A percentile compares a stretch with the other conserved stretches of the same genome.
Evolutionary conservation across 1,284 basidiomycete genomes (phyloP).

Genomic region (Anthracocystis walkeri): DNA sequence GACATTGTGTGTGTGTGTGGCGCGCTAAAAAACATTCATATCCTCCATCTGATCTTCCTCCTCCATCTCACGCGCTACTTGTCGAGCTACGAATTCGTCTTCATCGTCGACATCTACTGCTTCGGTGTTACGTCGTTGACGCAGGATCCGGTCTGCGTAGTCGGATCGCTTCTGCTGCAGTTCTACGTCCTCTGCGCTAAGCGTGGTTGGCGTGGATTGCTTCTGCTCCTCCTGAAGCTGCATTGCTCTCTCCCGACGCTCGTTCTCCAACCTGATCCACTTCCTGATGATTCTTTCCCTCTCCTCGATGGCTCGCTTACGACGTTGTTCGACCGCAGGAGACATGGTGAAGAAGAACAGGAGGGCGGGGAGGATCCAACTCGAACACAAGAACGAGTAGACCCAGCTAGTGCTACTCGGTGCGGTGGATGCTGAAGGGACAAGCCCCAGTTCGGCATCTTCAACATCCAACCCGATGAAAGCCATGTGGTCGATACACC

Average conservation of each 20-base stretch:
- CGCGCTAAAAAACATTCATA: slow-evolving; percentile 31
- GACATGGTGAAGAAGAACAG: slow-evolving; percentile 52
- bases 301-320: slow-evolving; percentile 53
- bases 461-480: slow-evolving; percentile 49
- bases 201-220: not conserved
- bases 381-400: not conserved
- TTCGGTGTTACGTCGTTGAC: slow-evolving; percentile 23
- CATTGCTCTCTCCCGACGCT: slow-evolving; percentile 13
- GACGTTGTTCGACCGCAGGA: slow-evolving; percentile 51
- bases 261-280: slow-evolving; percentile 30
- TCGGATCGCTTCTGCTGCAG: slow-evolving; percentile 24
- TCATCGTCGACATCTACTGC: slow-evolving; percentile 27
- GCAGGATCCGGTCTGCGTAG: slow-evolving; percentile 33
- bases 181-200: not conserved
- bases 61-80: slow-evolving; percentile 2
- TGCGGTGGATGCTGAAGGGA: slow-evolving; percentile 7
- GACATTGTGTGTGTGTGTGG: not conserved
- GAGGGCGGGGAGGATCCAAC: slow-evolving; percentile 36
- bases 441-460: slow-evolving; percentile 48
- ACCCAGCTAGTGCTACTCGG: not conserved
- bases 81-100: slow-evolving; percentile 11
- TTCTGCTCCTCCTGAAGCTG: slow-evolving; percentile 11
- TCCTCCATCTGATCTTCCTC: slow-evolving; percentile 20
- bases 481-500: slow-evolving; percentile 49
- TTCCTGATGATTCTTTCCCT: slow-evolving; percentile 43